phyloP scores from a whole-genome alignment of 345 rosid genomes.

The Acer negundo region DNA sequence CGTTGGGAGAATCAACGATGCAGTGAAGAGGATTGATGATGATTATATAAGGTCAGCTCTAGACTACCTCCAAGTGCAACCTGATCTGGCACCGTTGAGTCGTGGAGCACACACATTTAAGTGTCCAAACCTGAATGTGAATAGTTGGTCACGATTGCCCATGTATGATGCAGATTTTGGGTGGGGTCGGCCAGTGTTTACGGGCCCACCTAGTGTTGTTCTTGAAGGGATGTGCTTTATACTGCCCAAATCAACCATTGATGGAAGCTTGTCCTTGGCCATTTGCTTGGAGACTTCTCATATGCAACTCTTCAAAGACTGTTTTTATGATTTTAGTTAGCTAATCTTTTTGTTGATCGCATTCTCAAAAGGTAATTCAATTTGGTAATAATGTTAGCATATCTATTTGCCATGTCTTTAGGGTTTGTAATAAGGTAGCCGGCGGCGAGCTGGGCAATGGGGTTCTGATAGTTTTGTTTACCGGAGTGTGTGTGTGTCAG shows the following conservation, averaged over 20 bases:
- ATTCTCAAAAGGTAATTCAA: too few relatives aligned
- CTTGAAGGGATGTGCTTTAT: constrained; percentile 46
- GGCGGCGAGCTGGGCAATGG: too few relatives aligned
- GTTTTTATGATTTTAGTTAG: constrained; percentile 27
- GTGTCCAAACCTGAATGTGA: constrained; percentile 63
- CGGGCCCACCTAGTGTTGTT: constrained; percentile 56
- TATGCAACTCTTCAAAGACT: constrained; percentile 49
- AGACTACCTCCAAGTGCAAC: constrained; percentile 34
- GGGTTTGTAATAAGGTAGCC: too few relatives aligned
- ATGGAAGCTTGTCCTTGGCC: constrained; percentile 48
- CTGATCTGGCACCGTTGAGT: constrained; percentile 15
- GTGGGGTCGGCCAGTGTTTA: constrained; percentile 58
- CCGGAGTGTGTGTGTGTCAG: too few relatives aligned
- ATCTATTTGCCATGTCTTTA: too few relatives aligned
- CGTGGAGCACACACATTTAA: constrained; percentile 39
- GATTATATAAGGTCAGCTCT: constrained; percentile 50
- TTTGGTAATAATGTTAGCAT: too few relatives aligned
- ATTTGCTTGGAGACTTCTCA: constrained; percentile 42
- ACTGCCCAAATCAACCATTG: constrained; percentile 42
- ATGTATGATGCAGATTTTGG: constrained; percentile 61
- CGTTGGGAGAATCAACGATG: constrained; percentile 27
- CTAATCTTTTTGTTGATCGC: too few relatives aligned
- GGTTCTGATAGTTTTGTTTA: too few relatives aligned
- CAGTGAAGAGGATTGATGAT: constrained; percentile 32
- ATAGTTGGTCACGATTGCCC: constrained; percentile 49